Percentiles rank a stretch among this genome's conserved stretches.
Evolutionary conservation across 768 basidiomycete species (phyloP).

Genomic region (Hirschioporus abietinus): DNA sequence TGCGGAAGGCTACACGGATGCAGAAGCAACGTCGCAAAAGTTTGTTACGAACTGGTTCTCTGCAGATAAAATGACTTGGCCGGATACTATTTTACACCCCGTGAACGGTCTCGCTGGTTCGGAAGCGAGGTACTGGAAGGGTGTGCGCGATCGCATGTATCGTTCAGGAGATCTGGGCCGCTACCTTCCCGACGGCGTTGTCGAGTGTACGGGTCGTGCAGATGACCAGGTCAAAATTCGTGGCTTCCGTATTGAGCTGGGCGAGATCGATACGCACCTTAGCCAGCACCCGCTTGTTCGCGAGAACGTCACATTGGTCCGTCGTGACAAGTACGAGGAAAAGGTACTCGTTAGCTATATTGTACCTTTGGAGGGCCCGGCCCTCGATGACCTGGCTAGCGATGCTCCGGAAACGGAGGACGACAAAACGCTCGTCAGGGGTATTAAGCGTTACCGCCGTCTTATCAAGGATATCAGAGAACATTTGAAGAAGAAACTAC

Average conservation of each 20-base stretch:
- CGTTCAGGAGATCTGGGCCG: slow-evolving; percentile 95
- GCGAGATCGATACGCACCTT: slow-evolving; percentile 95
- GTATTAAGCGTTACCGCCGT: slow-evolving; percentile 78
- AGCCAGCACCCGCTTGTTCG: slow-evolving; percentile 88
- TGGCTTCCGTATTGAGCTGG: slow-evolving; percentile 96
- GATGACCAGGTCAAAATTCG: slow-evolving; percentile 99
- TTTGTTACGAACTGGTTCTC: slow-evolving; percentile 95
- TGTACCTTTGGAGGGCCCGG: slow-evolving; percentile 74
- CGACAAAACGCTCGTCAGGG: slow-evolving; percentile 57
- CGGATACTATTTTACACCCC: slow-evolving; percentile 71
- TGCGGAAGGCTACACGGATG: slow-evolving; percentile 90
- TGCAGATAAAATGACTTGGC: slow-evolving; percentile 37
- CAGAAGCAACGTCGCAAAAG: slow-evolving; percentile 79
- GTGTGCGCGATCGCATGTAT: slow-evolving; percentile 96
- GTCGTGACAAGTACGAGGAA: slow-evolving; percentile 98
- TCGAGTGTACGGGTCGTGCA: slow-evolving; percentile 95
- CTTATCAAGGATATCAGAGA: slow-evolving; percentile 93
- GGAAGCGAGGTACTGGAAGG: slow-evolving; percentile 85
- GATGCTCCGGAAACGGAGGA: slow-evolving; percentile 56
- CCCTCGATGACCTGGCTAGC: slow-evolving; percentile 63
- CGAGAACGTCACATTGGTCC: slow-evolving; percentile 97
- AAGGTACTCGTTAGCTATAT: slow-evolving; percentile 98
- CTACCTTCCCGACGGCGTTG: slow-evolving; percentile 85
- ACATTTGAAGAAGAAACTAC: slow-evolving; percentile 93
- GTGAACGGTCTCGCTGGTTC: slow-evolving; percentile 49